Evolutionary conservation across 2,329 filamentous ascomycete species (phyloP), one percentile per base, ranked within the genome.

Genomic region (Nemania diffusa): DNA sequence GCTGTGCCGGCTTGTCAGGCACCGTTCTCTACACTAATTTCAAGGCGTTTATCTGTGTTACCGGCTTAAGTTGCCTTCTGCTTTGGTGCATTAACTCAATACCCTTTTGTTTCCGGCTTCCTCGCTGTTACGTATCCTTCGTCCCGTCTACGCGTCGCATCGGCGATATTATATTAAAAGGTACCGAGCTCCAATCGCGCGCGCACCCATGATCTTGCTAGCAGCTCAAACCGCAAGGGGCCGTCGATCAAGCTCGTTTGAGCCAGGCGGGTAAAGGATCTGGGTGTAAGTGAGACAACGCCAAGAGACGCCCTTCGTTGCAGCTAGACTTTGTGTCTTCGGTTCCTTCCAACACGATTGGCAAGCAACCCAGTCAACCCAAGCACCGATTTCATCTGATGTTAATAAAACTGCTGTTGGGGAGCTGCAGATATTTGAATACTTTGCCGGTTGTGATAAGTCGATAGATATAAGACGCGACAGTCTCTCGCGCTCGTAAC

Each of bases 171-270:
- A 46, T 20, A 22, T 46, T 20, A 24, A 46, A 24, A 29, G 51
- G 15, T 17, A 17, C 53, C 15, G 26, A 24, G 53, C 22, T 37
- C 58, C 53, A 62, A 46, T 67, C 27, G 20, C 34, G 22, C n/a
- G n/a, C n/a, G n/a, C n/a, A n/a, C 40, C 20, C n/a, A 57, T 52
- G 55, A 46, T 56, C 51, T n/a, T 46, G 44, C 57, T 24, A 26
- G 62, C 65, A 57, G 62, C 58, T 66, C 62, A 66, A 69, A 69
- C 57, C n/a, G 11, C n/a, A 60, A 66, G 66, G 62, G 52, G 66
- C 32, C 50, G 66, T 66, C 66, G 66, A 75, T 75, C 73, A 75
- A 52, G 73, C 73, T 71, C 37, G 70, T 67, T 65, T 64, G 71
- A 70, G 64, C 67, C 56, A 55, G 64, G 70, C 65, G 67, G 70